A percentile compares a stretch with the other conserved stretches of the same genome.
Conservation (phyloP, 257 asterid species). For the Primulina tabacum region DNA sequence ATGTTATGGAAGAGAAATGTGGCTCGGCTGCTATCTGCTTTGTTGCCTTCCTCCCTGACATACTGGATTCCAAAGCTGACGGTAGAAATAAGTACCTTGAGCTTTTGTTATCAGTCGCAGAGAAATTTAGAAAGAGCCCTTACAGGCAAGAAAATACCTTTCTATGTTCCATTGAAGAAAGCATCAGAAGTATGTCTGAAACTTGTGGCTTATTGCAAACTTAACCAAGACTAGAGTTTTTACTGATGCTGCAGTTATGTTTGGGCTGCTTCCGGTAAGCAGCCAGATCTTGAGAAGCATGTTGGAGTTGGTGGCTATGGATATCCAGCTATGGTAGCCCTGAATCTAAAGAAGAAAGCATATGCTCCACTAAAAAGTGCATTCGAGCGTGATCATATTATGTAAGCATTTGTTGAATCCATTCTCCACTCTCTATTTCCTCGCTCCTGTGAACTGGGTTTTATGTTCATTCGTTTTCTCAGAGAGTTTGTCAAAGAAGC, state of each 20-base stretch:
- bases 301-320: conserved; percentile 97
- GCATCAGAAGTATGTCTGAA: background rate
- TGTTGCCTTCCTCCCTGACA: conserved; percentile 87
- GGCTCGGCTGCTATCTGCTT: conserved; percentile 90
- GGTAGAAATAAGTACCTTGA: conserved; percentile 85
- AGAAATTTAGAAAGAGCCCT: conserved; percentile 76
- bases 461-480: conserved; percentile 20
- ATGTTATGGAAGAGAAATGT: conserved; percentile 87
- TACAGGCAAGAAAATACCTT: conserved; percentile 56
- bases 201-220: background rate
- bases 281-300: conserved; percentile 76
- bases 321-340: conserved; percentile 88
- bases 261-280: conserved; percentile 94
- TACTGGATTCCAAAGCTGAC: conserved; percentile 89
- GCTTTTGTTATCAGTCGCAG: conserved; percentile 69
- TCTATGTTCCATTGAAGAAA: conserved; percentile 13
- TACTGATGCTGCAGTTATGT: conserved; percentile 56
- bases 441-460: background rate
- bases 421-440: background rate
- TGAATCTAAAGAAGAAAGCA: conserved; percentile 76
- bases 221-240: conserved; percentile 9
- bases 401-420: conserved; percentile 38
- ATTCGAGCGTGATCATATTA: conserved; percentile 60
- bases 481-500: conserved; percentile 86
- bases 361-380: conserved; percentile 86